Evolutionary conservation across 1,284 basidiomycete species (phyloP).

Genomic region (Clitocybe nebularis): DNA sequence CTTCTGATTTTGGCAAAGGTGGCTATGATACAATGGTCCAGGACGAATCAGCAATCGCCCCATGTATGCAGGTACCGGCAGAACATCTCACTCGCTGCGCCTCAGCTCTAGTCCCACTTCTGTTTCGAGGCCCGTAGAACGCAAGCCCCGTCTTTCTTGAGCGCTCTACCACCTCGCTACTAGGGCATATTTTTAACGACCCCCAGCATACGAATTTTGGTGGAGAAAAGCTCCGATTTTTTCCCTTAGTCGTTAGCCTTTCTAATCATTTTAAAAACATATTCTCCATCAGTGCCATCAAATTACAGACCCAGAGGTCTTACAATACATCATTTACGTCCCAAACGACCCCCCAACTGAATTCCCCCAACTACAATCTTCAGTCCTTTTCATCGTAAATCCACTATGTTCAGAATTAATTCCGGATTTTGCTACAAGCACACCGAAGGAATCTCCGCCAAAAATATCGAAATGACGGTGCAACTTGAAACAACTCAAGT

Average conservation of each 20-base stretch:
- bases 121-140: slow-evolving; percentile 24
- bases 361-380: slow-evolving; percentile 27
- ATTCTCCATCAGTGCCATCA: slow-evolving; percentile 33
- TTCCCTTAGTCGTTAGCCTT: slow-evolving; percentile 19
- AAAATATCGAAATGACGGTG: slow-evolving; percentile 11
- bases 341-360: slow-evolving; percentile 17
- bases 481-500: slow-evolving; percentile 34
- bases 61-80: slow-evolving; percentile 44
- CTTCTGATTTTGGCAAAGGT: slow-evolving; percentile 18
- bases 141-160: slow-evolving; percentile 18
- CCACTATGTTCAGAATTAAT: too few relatives aligned
- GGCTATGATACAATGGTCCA: slow-evolving; percentile 14
- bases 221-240: slow-evolving; percentile 17
- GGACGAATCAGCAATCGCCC: slow-evolving; percentile 28
- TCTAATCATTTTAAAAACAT: slow-evolving; percentile 24
- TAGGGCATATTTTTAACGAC: too few relatives aligned
- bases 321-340: slow-evolving; percentile 20
- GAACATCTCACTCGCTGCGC: slow-evolving; percentile 32
- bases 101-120: slow-evolving; percentile 37
- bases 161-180: too few relatives aligned
- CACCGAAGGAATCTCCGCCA: too few relatives aligned
- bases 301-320: slow-evolving; percentile 21
- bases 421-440: too few relatives aligned
- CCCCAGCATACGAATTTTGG: too few relatives aligned
- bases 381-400: slow-evolving; percentile 30